A percentile compares a stretch with the other conserved stretches of the same genome.
Evolutionary conservation across 2,329 filamentous ascomycete species (phyloP).

Genomic region (Clonostachys sp.): DNA sequence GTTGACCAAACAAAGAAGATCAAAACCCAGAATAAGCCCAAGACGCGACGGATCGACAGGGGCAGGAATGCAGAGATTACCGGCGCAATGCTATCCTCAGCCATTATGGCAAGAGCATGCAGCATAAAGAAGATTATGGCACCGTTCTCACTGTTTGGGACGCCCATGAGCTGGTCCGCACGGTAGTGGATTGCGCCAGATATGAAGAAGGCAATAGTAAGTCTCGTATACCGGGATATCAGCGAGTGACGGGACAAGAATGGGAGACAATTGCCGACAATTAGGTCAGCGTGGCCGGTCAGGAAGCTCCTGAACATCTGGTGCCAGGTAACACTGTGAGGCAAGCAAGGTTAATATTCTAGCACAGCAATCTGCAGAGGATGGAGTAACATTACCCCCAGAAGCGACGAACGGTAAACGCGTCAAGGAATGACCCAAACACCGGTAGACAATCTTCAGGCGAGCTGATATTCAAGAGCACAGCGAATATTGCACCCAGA

Average conservation of each 20-base stretch:
- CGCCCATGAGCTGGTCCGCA: slow-evolving; percentile 1
- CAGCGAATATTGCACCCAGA: neutral
- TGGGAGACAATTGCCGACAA: slow-evolving; percentile 1
- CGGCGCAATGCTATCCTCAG: neutral
- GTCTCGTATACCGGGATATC: neutral
- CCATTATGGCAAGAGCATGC: neutral
- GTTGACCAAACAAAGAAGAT: slow-evolving; percentile 3
- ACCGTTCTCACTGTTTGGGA: neutral
- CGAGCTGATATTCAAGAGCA: neutral
- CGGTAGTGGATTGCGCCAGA: slow-evolving; percentile 2
- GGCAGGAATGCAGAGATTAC: neutral
- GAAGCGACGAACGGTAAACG: slow-evolving; percentile 1
- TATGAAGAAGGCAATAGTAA: slow-evolving; percentile 1
- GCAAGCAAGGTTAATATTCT: neutral
- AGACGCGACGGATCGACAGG: neutral
- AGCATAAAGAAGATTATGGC: slow-evolving; percentile 1
- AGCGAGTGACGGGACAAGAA: neutral
- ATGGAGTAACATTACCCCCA: slow-evolving; percentile 1
- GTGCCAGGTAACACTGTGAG: slow-evolving; percentile 1
- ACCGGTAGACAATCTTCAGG: neutral
- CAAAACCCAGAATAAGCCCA: slow-evolving; percentile 2
- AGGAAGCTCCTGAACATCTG: slow-evolving; percentile 2
- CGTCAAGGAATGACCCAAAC: neutral
- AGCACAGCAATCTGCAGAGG: neutral
- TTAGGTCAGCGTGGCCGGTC: slow-evolving; percentile 1